A percentile compares a stretch with the other conserved stretches of the same genome.
phyloP scores from a whole-genome alignment of 2,329 filamentous ascomycete genomes.

The Pezicula carpinea region DNA sequence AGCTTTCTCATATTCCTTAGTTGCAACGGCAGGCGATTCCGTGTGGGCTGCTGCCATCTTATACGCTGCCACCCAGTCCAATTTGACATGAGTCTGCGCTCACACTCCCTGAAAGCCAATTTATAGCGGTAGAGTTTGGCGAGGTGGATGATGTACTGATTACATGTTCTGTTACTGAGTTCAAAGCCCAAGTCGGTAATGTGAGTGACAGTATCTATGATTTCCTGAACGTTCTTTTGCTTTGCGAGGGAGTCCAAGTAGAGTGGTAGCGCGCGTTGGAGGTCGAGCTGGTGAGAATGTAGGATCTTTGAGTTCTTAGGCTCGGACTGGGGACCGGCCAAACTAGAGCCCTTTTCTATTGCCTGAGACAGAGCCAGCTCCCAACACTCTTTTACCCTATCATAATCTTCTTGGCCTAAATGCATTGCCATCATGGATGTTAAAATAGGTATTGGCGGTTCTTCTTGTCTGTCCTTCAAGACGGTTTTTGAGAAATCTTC shows the following conservation, averaged over 20 bases:
- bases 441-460: slow-evolving; percentile 51
- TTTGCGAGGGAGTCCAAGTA: slow-evolving; percentile 45
- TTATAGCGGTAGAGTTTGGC: slow-evolving; percentile 52
- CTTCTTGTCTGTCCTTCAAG: slow-evolving; percentile 27
- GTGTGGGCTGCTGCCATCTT: slow-evolving; percentile 16
- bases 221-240: slow-evolving; percentile 48
- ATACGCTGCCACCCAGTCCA: slow-evolving; percentile 67
- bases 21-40: slow-evolving; percentile 22
- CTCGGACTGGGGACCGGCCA: slow-evolving; percentile 7
- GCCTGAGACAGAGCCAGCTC: slow-evolving; percentile 51
- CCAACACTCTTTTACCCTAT: slow-evolving; percentile 65
- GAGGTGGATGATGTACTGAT: slow-evolving; percentile 67
- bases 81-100: slow-evolving; percentile 69
- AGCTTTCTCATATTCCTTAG: slow-evolving; percentile 17
- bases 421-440: slow-evolving; percentile 65
- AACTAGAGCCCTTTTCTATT: slow-evolving; percentile 35
- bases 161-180: slow-evolving; percentile 76
- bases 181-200: slow-evolving; percentile 60
- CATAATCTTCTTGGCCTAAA: slow-evolving; percentile 50
- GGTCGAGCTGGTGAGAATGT: slow-evolving; percentile 34
- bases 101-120: slow-evolving; percentile 70
- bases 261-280: slow-evolving; percentile 36
- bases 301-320: slow-evolving; percentile 6
- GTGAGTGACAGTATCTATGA: slow-evolving; percentile 46
- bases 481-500: slow-evolving; percentile 44